phyloP scores from a whole-genome alignment of 768 basidiomycete species.

The Paxillus ammoniavirescens region DNA sequence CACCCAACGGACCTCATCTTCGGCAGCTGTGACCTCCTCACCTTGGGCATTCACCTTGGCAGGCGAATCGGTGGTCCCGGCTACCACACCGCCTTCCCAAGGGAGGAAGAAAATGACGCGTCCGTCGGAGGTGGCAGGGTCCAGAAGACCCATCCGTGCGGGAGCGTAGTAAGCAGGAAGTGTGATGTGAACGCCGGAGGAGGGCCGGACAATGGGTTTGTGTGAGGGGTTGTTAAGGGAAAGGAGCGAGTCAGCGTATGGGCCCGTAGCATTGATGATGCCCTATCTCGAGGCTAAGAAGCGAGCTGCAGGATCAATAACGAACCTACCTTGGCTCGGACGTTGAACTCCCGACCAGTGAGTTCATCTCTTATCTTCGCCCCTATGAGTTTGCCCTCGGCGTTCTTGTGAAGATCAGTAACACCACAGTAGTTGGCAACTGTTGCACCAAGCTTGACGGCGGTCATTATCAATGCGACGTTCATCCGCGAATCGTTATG shows the following conservation, averaged over 20 bases:
- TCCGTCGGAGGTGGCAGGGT: conserved; percentile 93
- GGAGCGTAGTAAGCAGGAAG: conserved; percentile 97
- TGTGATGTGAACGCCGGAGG: conserved; percentile 93
- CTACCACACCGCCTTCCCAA: conserved; percentile 97
- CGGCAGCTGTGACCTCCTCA: conserved; percentile 74
- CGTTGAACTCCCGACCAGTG: conserved; percentile 78
- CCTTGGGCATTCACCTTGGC: conserved; percentile 54
- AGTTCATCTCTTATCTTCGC: conserved; percentile 79
- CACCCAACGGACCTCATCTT: conserved; percentile 97
- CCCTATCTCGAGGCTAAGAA: conserved; percentile 45
- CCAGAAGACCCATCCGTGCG: conserved; percentile 90
- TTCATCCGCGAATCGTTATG: conserved; percentile 99
- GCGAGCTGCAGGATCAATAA: neutral
- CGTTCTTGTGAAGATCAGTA: conserved; percentile 67
- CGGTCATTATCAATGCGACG: conserved; percentile 90
- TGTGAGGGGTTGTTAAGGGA: conserved; percentile 75
- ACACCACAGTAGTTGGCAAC: conserved; percentile 92
- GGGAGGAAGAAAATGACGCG: conserved; percentile 99
- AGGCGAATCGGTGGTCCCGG: conserved; percentile 92
- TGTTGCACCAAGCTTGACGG: conserved; percentile 86
- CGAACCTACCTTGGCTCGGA: conserved; percentile 67
- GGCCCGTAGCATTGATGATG: conserved; percentile 95
- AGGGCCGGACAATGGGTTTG: conserved; percentile 87
- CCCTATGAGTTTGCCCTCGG: conserved; percentile 61
- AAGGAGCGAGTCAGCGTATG: conserved; percentile 85